Base-by-base conservation (phyloP, 2,329 filamentous ascomycete genomes). In the Teratosphaeriaceae sp. region DNA sequence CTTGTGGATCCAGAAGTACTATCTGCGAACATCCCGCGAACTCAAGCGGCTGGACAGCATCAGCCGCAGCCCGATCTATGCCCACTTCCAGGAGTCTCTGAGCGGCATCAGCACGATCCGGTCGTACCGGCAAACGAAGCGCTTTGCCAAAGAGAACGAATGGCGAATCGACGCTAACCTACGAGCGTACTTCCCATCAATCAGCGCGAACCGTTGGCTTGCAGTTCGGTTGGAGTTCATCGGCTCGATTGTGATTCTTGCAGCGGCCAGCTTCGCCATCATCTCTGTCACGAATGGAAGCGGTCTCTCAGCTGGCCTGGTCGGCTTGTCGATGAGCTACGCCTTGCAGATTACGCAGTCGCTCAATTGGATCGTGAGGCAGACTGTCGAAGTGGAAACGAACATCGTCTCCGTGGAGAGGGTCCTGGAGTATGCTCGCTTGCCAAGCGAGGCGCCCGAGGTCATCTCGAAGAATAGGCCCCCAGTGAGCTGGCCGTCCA, bases 341-440 rank as follows among this genome's bases (percentile, higher is more conserved):
- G 94, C 97, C 59, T 75, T 98, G 15, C 78, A 84, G 12, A 94
- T 96, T 57, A 88, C 94, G 15, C 87, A 94, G 64, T 88, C 96
- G 84, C 83, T 97, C 51, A 90, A 96, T 61, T 96, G 96, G 65
- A 90, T 88, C 1, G 87, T 97, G 15, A 80, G 92, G 15, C 90
- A 97, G 65, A 74, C 96, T 6, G 90, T 90, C 20, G 90, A 96
- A 64, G 88, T 97, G 7, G 90, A 97, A 65, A 97, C 96, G 66
- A 88, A 89, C 60, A 97, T 97, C 90, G 97, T 96, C 63, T 83
- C 89, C 0, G 92, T 94, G 0, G 90, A 97, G 67, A 83, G 92
- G 38, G 73, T 97, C 24, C 81, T 88, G 61, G 88, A 94, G 69
- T 97, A 97, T 62, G 87, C 79, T 1, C 67, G 86, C 53, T 76